phyloP scores from a whole-genome alignment of 371 early-diverging fungal genomes.

The Mortierella sp. region DNA sequence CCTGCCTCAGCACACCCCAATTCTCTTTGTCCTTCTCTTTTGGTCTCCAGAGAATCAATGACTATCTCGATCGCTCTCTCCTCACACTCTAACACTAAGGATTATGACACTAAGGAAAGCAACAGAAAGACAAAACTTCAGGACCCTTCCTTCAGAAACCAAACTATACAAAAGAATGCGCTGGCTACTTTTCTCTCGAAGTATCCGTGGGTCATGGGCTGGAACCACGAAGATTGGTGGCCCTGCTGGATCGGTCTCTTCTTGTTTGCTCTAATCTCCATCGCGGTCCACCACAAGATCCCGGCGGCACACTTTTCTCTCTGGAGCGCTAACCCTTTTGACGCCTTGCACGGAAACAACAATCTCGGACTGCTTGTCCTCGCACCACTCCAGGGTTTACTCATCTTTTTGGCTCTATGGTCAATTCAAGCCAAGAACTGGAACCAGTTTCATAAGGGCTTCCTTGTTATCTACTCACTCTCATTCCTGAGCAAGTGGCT shows the following conservation, averaged over 20 bases:
- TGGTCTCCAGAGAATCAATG: slow-evolving; percentile 1
- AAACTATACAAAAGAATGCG: background rate
- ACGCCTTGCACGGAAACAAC: slow-evolving; percentile 57
- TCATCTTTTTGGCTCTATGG: slow-evolving; percentile 63
- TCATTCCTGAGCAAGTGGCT: slow-evolving; percentile 68
- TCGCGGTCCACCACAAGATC: slow-evolving; percentile 61
- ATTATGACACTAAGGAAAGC: background rate
- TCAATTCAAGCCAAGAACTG: slow-evolving; percentile 56
- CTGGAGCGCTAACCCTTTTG: slow-evolving; percentile 67
- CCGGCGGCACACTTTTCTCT: slow-evolving; percentile 60
- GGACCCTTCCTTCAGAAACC: background rate
- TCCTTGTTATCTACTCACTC: slow-evolving; percentile 58
- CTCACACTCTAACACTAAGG: background rate
- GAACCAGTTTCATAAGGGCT: slow-evolving; percentile 62
- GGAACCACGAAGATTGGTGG: slow-evolving; percentile 77
- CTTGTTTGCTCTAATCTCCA: slow-evolving; percentile 64
- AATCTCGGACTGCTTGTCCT: slow-evolving; percentile 65
- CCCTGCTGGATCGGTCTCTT: slow-evolving; percentile 71
- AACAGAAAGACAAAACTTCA: background rate
- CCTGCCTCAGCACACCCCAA: background rate
- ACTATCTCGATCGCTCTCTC: background rate
- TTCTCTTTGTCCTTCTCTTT: background rate
- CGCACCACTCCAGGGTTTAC: slow-evolving; percentile 60
- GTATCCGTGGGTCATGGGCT: slow-evolving; percentile 65
- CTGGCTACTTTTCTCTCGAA: background rate